Base-by-base conservation (phyloP, 2,329 filamentous ascomycete genomes). In the Sordariomycetes sp. region DNA sequence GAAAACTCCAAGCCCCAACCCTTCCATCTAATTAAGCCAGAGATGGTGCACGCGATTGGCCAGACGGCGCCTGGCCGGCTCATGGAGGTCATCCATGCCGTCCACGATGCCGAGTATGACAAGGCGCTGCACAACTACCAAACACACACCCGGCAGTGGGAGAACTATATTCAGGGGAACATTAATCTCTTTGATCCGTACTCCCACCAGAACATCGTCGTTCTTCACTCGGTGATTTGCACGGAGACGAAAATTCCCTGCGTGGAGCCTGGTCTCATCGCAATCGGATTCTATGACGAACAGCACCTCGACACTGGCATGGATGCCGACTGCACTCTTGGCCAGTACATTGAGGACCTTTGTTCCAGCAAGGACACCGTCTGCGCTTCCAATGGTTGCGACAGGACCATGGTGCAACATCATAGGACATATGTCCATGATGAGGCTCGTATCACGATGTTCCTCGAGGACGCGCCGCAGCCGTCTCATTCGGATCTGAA, bases 351-450 rank as follows among this genome's bases (percentile, higher is more conserved):
- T 5, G 91, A 97, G 69, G 89, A 96, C 63, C 73, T 97, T 17
- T 95, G 89, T 64, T 79, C 86, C 53, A 81, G 81, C 59, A 88
- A 89, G 32, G 82, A 87, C 61, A 81, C 84, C n/a, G 76, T 86
- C 1, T 99, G 94, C 68, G 84, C 84, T 52, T 84, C 86, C 12
- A 90, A 90, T 64, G 87, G 87, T 8, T 99, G 95, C 67, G 90
- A 92, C 62, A 85, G 87, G 60, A 87, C 84, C 63, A 90, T 97
- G 87, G 81, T 85, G 57, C 89, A 96, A 64, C 94, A 99, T 68
- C 91, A 97, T 68, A 84, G 91, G 58, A 95, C 95, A 50, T 99
- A 99, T 65, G 95, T 99, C 1, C 94, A 99, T 64, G 95, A 94
- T 32, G 88, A 96, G 67, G 92, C 91, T 10, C 89, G 95, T 61